Evolutionary conservation across 2,329 filamentous ascomycete genomes (phyloP), one percentile per base, ranked within the genome.

Genomic region (Monilinia fructicola): DNA sequence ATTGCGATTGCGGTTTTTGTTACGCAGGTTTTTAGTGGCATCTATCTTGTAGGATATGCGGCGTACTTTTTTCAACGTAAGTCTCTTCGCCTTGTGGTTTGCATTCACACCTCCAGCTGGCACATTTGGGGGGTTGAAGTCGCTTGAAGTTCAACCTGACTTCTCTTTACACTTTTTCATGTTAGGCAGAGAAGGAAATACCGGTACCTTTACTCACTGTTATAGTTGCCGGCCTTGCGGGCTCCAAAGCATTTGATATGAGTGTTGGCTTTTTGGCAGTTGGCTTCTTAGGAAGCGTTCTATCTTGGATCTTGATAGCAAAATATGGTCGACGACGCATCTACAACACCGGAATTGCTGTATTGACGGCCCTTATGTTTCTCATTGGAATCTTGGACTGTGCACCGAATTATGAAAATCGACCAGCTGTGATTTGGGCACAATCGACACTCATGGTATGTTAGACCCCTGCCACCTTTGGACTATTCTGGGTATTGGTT

Each of bases 261-360:
- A 84, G 84, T 74, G 82, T 89, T 23, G 88, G 88, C 74, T 88
- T 83, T 58, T 86, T 86, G 0, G 84, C 82, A 52, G 83, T 89
- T 1, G 85, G 87, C 72, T 80, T 78, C 75, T 76, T 89, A 73
- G 81, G 87, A 68, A 85, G 87, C 74, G 86, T 87, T 81, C 79
- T 86, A 42, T 89, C 86, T 60, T 90, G 87, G 87, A 77, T 88
- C 63, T 80, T 89, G 55, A 88, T 86, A 23, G 82, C 83, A 0
- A 87, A 85, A 75, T 80, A 85, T 64, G 86, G 87, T 73, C 83
- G 86, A 64, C 85, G 87, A 60, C 81, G 82, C 50, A 87, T 89
- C 75, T 89, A 88, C 75, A 79, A 88, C 65, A 86, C 82, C 78
- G 86, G 87, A 67, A 82, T 74, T 2, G 59, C 82, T 14, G 73